Conservation (phyloP, 768 basidiomycete genomes). For the Phanerochaete sordida region DNA sequence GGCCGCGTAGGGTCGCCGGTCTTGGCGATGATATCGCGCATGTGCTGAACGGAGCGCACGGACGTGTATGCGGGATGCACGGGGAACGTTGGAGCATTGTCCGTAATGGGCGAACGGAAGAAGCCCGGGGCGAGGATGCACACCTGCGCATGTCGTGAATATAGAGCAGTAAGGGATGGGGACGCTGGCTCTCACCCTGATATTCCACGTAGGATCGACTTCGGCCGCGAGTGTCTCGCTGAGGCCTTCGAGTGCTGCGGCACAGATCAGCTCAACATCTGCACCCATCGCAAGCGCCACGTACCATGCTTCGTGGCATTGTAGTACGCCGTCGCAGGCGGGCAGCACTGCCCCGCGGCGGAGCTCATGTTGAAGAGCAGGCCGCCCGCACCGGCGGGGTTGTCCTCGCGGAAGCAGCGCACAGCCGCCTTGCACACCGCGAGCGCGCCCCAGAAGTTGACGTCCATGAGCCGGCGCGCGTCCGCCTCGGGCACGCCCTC, state of each 20-base stretch:
- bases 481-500: conserved; percentile 33
- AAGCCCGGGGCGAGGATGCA: background rate
- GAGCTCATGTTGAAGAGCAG: conserved; percentile 6
- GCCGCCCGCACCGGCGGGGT: conserved; percentile 17
- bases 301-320: conserved; percentile 14
- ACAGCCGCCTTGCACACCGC: conserved; percentile 14
- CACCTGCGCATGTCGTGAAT: background rate
- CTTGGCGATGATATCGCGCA: background rate
- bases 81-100: background rate
- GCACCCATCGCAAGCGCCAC: background rate
- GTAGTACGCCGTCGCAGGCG: conserved; percentile 5
- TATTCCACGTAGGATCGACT: conserved; percentile 44
- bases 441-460: conserved; percentile 25
- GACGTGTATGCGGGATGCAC: background rate
- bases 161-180: background rate
- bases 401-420: conserved; percentile 32
- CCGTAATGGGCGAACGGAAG: background rate
- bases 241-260: conserved; percentile 32
- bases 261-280: background rate
- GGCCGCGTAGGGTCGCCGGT: background rate
- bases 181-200: conserved; percentile 31
- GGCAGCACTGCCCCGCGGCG: background rate
- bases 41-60: background rate
- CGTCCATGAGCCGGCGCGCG: conserved; percentile 35
- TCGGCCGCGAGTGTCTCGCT: conserved; percentile 36